These are phyloP conservation scores for Globisporangium nodosum DNA, from an alignment of 352 stramenopile genomes.

Conservation along the genomic window DNA sequence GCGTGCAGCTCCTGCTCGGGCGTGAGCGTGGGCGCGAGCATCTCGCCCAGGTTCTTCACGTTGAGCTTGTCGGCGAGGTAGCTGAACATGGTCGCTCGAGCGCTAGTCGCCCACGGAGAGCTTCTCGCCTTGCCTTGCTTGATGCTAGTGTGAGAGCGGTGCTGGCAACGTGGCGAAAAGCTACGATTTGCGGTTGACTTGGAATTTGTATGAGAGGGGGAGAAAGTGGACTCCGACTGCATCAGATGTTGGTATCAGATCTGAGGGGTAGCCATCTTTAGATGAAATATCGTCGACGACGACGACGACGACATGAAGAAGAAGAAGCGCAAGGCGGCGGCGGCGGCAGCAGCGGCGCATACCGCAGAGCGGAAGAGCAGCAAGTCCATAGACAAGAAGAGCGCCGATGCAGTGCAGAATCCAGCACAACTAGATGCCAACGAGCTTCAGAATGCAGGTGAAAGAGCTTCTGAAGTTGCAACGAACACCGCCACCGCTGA, in stretches of 20 bases:
- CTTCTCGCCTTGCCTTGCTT: background rate
- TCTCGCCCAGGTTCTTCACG: constrained; percentile 84
- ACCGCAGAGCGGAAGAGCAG: background rate
- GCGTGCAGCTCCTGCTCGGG: constrained; percentile 83
- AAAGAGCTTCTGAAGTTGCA: no score
- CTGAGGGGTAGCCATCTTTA: background rate
- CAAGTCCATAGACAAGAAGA: no score
- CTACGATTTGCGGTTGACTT: background rate
- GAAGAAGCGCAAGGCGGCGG: constrained; percentile 9
- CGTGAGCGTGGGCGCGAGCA: constrained; percentile 81
- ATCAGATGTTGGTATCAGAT: background rate
- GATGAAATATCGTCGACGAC: background rate
- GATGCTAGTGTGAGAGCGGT: background rate
- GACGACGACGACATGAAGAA: constrained; percentile 3
- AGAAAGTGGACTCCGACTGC: background rate
- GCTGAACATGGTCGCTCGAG: constrained; percentile 64
- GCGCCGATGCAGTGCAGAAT: no score
- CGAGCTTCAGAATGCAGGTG: no score
- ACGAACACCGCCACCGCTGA: no score
- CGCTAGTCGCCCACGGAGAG: no score
- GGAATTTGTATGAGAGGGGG: background rate
- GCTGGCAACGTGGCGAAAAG: background rate
- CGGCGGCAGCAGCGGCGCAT: background rate
- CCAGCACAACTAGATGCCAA: no score
- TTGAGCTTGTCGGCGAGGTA: constrained; percentile 89